Evolutionary conservation across 2,329 filamentous ascomycete species (phyloP).

Genomic region (Verticillium tricorpus): DNA sequence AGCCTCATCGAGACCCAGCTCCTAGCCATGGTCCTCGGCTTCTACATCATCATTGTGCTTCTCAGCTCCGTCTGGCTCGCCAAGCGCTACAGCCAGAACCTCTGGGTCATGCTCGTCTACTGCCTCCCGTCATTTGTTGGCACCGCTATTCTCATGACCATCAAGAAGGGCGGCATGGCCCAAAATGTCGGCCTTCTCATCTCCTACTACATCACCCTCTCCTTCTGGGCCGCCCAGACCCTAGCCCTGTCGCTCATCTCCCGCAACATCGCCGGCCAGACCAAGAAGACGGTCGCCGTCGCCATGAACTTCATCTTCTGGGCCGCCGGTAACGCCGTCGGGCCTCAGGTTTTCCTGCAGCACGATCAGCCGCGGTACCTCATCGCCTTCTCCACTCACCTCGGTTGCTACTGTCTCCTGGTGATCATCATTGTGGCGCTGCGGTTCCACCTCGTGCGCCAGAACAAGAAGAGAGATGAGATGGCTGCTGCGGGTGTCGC

Average conservation of each 20-base stretch:
- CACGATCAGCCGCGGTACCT: slow-evolving; percentile 61
- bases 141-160: slow-evolving; percentile 67
- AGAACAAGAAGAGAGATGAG: slow-evolving; percentile 56
- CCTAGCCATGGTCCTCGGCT: slow-evolving; percentile 69
- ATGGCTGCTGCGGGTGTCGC: slow-evolving; percentile 34
- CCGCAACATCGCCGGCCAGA: slow-evolving; percentile 67
- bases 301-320: slow-evolving; percentile 68
- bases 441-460: slow-evolving; percentile 49
- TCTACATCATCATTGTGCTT: slow-evolving; percentile 68
- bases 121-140: slow-evolving; percentile 67
- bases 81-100: slow-evolving; percentile 64
- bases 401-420: slow-evolving; percentile 62
- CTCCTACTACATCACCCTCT: slow-evolving; percentile 71
- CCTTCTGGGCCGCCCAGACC: slow-evolving; percentile 72
- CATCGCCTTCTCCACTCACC: slow-evolving; percentile 64
- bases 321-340: slow-evolving; percentile 64
- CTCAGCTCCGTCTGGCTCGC: slow-evolving; percentile 63
- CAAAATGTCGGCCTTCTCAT: slow-evolving; percentile 65
- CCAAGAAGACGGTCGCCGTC: slow-evolving; percentile 66
- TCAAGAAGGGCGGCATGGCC: slow-evolving; percentile 51
- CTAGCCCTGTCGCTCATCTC: slow-evolving; percentile 63
- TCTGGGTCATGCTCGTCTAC: slow-evolving; percentile 61
- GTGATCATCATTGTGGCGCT: slow-evolving; percentile 53
- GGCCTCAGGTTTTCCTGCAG: slow-evolving; percentile 60
- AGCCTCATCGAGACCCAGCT: slow-evolving; percentile 64